A percentile compares a stretch with the other conserved stretches of the same genome.
Evolutionary conservation across 768 basidiomycete genomes (phyloP).

Genomic region (Tylopilus sp.): DNA sequence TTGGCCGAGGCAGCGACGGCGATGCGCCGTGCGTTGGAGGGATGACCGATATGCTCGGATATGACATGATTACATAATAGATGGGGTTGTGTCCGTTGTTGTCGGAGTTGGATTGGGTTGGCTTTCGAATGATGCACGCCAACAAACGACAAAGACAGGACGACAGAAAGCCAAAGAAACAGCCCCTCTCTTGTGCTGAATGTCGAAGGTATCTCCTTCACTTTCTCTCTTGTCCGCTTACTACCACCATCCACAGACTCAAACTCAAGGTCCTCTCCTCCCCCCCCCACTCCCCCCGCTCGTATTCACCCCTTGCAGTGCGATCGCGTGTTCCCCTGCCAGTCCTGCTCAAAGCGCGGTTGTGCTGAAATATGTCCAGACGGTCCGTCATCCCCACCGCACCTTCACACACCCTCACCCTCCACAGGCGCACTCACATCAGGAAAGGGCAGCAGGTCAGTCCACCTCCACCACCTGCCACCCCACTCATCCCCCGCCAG

Average conservation of each 20-base stretch:
- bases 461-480: neutral
- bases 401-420: neutral
- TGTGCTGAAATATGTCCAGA: conserved; percentile 62
- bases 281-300: neutral
- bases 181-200: conserved; percentile 61
- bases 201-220: conserved; percentile 43
- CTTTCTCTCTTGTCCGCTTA: neutral
- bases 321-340: conserved; percentile 63
- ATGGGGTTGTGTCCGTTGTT: conserved; percentile 24
- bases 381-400: conserved; percentile 31
- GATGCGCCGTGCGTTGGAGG: conserved; percentile 50
- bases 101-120: conserved; percentile 21
- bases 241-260: conserved; percentile 28
- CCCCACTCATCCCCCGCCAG: conserved; percentile 31
- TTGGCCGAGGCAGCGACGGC: conserved; percentile 81
- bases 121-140: conserved; percentile 16
- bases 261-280: conserved; percentile 50
- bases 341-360: conserved; percentile 64
- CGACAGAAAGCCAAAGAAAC: conserved; percentile 28
- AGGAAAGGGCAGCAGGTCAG: conserved; percentile 60
- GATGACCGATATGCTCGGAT: conserved; percentile 33
- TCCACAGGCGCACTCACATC: conserved; percentile 54
- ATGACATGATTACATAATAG: conserved; percentile 25
- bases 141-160: conserved; percentile 46
- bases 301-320: conserved; percentile 37